These are phyloP conservation scores for Pecoramyces ruminantium DNA, from an alignment of 192 early-diverging fungal genomes.

Conservation along the genomic window DNA sequence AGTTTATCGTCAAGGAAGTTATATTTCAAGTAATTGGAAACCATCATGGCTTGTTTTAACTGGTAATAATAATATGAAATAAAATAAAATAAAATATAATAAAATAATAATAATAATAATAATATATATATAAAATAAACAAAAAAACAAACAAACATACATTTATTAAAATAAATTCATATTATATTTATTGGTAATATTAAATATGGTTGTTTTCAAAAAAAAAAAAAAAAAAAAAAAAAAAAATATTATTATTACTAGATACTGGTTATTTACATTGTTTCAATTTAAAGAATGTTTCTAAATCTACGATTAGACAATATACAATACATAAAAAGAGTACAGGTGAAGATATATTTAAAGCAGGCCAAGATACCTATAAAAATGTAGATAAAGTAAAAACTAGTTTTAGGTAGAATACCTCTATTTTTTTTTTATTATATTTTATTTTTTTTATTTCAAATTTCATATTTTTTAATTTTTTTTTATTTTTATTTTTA, in stretches of 20 bases:
- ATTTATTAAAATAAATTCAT: too few species aligned
- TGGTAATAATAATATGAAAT: neutral
- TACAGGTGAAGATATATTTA: neutral
- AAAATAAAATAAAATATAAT: too few species aligned
- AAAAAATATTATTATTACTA: too few species aligned
- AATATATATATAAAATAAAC: too few species aligned
- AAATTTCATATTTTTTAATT: too few species aligned
- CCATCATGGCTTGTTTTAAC: slow-evolving; percentile 12
- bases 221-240: too few species aligned
- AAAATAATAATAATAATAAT: too few species aligned
- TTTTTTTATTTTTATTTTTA: too few species aligned
- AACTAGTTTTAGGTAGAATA: neutral
- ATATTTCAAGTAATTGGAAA: slow-evolving; percentile 7
- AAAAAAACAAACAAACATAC: too few species aligned
- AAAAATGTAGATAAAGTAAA: neutral
- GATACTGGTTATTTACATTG: slow-evolving; percentile 16
- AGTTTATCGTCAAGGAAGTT: slow-evolving; percentile 6
- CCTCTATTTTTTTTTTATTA: neutral
- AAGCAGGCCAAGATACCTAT: neutral
- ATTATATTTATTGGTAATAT: too few species aligned
- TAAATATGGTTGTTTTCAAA: too few species aligned
- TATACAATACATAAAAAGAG: neutral
- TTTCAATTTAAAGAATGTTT: slow-evolving; percentile 5
- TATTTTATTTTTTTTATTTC: neutral
- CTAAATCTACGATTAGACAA: neutral